Conservation (phyloP, 805 yeast genomes). For the Lipomyces kockii region DNA sequence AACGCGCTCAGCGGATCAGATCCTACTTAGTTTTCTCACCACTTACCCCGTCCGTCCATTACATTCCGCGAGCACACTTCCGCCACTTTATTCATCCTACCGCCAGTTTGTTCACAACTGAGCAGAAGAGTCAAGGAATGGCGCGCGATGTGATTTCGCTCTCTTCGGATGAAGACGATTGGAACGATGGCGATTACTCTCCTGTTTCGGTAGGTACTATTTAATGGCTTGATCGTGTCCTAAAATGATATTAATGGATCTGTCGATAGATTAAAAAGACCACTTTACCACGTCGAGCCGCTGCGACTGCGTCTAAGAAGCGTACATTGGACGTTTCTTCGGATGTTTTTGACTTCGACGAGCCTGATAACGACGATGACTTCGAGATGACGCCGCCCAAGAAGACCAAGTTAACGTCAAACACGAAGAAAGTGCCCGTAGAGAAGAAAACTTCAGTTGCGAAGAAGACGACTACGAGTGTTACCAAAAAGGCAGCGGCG, state of each 20-base stretch:
- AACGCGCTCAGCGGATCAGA: neutral
- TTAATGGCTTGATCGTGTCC: neutral
- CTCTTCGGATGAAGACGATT: slow-evolving; percentile 30
- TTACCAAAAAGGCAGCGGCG: slow-evolving; percentile 34
- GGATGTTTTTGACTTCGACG: slow-evolving; percentile 25
- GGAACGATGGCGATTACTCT: slow-evolving; percentile 19
- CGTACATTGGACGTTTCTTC: slow-evolving; percentile 31
- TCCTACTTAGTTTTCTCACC: neutral
- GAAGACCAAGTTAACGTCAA: slow-evolving; percentile 17
- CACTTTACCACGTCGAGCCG: slow-evolving; percentile 23
- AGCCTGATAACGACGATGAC: slow-evolving; percentile 21
- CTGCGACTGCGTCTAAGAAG: slow-evolving; percentile 30
- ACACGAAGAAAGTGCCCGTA: slow-evolving; percentile 20
- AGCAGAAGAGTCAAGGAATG: slow-evolving; percentile 5
- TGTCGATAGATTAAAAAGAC: slow-evolving; percentile 19
- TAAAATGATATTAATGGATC: neutral
- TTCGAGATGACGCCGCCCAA: slow-evolving; percentile 26
- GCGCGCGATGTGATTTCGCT: slow-evolving; percentile 21
- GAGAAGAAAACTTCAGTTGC: slow-evolving; percentile 15
- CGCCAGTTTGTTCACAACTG: neutral
- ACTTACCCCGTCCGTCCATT: neutral
- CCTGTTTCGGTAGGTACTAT: slow-evolving; percentile 17
- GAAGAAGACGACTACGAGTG: slow-evolving; percentile 14
- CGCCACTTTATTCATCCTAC: neutral
- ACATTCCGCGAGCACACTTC: neutral